A percentile compares a stretch with the other conserved stretches of the same genome.
phyloP scores from a whole-genome alignment of 345 rosid genomes.

The Euphorbia peplus region DNA sequence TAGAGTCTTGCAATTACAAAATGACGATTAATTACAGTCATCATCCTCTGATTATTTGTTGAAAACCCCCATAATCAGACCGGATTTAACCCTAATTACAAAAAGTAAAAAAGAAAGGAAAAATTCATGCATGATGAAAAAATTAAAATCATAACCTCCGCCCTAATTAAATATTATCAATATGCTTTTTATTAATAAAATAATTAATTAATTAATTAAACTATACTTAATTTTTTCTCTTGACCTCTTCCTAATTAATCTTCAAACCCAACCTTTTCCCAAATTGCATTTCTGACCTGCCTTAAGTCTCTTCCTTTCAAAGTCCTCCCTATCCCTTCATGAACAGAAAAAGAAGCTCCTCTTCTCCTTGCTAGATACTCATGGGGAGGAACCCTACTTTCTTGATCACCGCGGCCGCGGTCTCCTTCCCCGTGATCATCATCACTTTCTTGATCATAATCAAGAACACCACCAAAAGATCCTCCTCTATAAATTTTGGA shows the following conservation, averaged over 20 bases:
- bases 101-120: neutral
- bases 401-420: slow-evolving; percentile 10
- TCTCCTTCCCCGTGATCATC: slow-evolving; percentile 2
- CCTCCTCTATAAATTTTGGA: slow-evolving; percentile 57
- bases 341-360: slow-evolving; percentile 44
- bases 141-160: too few species aligned
- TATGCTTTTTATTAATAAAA: neutral
- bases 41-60: slow-evolving; percentile 4
- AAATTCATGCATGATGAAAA: neutral
- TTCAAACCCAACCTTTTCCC: slow-evolving; percentile 49
- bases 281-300: slow-evolving; percentile 46
- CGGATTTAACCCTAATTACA: slow-evolving; percentile 1
- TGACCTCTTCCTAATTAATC: slow-evolving; percentile 19
- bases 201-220: neutral
- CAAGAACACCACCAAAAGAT: neutral
- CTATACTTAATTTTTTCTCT: neutral
- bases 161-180: too few species aligned
- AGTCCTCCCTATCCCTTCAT: slow-evolving; percentile 49
- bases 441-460: slow-evolving; percentile 13
- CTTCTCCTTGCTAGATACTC: slow-evolving; percentile 42
- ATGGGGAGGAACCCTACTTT: slow-evolving; percentile 36
- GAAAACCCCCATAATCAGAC: slow-evolving; percentile 7
- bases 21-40: neutral
- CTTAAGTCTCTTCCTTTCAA: slow-evolving; percentile 46
- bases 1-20: neutral